Evolutionary conservation across 805 yeast species (phyloP).

Genomic region (Lipomyces mesembrius): DNA sequence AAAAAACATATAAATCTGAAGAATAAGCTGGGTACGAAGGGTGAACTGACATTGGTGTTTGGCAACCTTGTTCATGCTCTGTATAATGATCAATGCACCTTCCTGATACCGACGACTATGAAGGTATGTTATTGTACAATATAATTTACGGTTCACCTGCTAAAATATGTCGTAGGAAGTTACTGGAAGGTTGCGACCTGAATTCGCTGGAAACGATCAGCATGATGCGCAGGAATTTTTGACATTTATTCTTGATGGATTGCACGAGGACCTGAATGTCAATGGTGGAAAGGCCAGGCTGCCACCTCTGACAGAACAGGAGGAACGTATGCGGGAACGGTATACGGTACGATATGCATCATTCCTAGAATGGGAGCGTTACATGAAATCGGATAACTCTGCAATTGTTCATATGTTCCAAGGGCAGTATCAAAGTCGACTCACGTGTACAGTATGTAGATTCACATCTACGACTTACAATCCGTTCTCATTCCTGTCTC

Average conservation of each 20-base stretch:
- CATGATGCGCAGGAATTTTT: slow-evolving; percentile 87
- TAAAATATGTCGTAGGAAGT: slow-evolving; percentile 45
- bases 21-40: slow-evolving; percentile 79
- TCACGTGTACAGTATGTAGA: slow-evolving; percentile 73
- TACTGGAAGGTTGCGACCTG: slow-evolving; percentile 67
- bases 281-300: slow-evolving; percentile 60
- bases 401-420: slow-evolving; percentile 80
- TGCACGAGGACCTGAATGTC: slow-evolving; percentile 82
- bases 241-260: slow-evolving; percentile 70
- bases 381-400: slow-evolving; percentile 76
- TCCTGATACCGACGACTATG: slow-evolving; percentile 65
- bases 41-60: slow-evolving; percentile 72
- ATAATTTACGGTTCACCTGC: background rate
- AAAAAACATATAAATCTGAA: slow-evolving; percentile 69
- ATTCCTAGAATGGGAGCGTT: slow-evolving; percentile 90
- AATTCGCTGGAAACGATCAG: slow-evolving; percentile 70
- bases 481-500: slow-evolving; percentile 74
- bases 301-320: slow-evolving; percentile 67
- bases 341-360: slow-evolving; percentile 81
- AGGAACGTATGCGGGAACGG: slow-evolving; percentile 72
- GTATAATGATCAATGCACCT: slow-evolving; percentile 54
- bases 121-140: slow-evolving; percentile 45
- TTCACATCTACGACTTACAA: slow-evolving; percentile 84
- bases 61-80: slow-evolving; percentile 61
- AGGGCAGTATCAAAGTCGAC: slow-evolving; percentile 84